Percentiles rank a stretch among this genome's conserved stretches.
Conservation (phyloP, 202 grass and related monocot species). For the Schoenoplectus triqueter region DNA sequence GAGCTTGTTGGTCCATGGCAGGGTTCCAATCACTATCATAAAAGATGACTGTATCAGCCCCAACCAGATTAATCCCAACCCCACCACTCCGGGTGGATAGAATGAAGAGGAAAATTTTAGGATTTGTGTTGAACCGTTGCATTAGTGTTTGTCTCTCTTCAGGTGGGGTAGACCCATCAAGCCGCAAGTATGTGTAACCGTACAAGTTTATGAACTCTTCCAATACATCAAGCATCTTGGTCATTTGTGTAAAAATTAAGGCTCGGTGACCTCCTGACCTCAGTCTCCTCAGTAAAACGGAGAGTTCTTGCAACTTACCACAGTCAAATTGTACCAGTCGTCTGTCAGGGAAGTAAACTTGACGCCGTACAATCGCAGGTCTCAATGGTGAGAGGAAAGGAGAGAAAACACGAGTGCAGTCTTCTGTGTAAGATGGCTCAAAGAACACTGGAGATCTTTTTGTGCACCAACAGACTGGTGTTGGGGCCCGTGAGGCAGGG, state of each 20-base stretch:
- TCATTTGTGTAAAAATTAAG: slow-evolving; percentile 99
- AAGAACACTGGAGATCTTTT: slow-evolving; percentile 80
- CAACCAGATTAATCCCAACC: slow-evolving; percentile 96
- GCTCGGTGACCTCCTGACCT: slow-evolving; percentile 91
- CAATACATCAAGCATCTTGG: slow-evolving; percentile 98
- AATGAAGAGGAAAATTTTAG: slow-evolving; percentile 96
- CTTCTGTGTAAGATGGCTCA: slow-evolving; percentile 63
- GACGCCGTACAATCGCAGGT: slow-evolving; percentile 89
- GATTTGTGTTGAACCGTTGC: slow-evolving; percentile 98
- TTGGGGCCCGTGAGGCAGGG: slow-evolving; percentile 80
- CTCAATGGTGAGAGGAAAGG: slow-evolving; percentile 74
- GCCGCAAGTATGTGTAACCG: slow-evolving; percentile 90
- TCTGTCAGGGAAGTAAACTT: slow-evolving; percentile 98
- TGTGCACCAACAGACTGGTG: slow-evolving; percentile 80
- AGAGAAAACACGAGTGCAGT: slow-evolving; percentile 56
- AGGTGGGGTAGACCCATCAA: slow-evolving; percentile 95
- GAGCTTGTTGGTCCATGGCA: slow-evolving; percentile 99
- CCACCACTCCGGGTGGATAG: slow-evolving; percentile 97
- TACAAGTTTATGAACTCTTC: slow-evolving; percentile 99
- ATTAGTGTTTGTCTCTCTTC: slow-evolving; percentile 97
- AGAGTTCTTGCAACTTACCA: slow-evolving; percentile 94
- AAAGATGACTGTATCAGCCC: slow-evolving; percentile 98
- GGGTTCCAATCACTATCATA: slow-evolving; percentile 99
- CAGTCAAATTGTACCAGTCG: slow-evolving; percentile 99
- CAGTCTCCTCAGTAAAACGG: slow-evolving; percentile 76